These are phyloP conservation scores for Dalbergia cochinchinensis DNA, from an alignment of 306 rosid species.

Conservation along the genomic window DNA sequence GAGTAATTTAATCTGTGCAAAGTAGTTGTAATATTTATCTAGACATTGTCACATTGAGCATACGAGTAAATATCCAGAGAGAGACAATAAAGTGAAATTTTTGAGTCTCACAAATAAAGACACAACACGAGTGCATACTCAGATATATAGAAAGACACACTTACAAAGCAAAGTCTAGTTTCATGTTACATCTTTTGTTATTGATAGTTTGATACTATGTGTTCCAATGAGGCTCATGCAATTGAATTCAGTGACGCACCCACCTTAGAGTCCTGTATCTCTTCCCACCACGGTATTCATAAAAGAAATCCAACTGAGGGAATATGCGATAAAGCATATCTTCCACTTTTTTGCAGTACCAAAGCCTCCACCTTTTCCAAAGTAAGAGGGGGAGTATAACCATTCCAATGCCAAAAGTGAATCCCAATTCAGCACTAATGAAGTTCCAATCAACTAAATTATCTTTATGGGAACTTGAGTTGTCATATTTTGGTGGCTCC, in stretches of 20 bases:
- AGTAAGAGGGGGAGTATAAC: background rate
- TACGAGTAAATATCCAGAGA: no score
- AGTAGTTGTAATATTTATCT: no score
- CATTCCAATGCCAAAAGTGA: conserved; percentile 10
- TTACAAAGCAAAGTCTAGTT: no score
- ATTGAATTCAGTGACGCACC: background rate
- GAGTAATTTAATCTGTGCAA: no score
- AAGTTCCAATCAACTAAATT: background rate
- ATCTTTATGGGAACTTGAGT: background rate
- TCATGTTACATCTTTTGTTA: no score
- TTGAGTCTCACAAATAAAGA: no score
- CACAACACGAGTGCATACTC: no score
- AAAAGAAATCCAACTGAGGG: background rate
- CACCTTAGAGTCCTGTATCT: background rate
- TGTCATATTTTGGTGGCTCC: background rate
- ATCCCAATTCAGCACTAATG: conserved; percentile 28
- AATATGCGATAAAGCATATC: background rate
- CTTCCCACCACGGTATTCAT: background rate
- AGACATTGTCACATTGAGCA: no score
- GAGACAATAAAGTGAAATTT: no score
- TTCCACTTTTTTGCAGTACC: background rate
- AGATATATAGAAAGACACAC: no score
- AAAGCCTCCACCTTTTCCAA: conserved; percentile 25
- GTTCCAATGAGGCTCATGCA: background rate
- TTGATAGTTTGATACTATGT: no score